Evolutionary conservation across 129 eudicot genomes (phyloP).

Genomic region (Logfia minima): DNA sequence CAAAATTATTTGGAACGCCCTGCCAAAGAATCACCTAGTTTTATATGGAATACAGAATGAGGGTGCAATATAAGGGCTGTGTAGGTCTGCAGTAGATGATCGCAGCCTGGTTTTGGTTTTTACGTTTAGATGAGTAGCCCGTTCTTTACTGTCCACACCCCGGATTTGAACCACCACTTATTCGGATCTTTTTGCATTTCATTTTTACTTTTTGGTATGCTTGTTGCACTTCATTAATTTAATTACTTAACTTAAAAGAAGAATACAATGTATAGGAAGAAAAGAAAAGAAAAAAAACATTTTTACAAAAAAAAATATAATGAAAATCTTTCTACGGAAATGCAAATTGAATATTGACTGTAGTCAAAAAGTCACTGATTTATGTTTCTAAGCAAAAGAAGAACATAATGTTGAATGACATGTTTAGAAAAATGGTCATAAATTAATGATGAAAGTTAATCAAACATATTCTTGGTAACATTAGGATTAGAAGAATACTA

Average conservation of each 20-base stretch:
- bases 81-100: slow-evolving; percentile 8
- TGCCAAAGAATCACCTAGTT: no score
- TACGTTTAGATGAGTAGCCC: not conserved
- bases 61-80: slow-evolving; percentile 11
- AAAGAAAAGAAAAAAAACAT: no score
- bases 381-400: not conserved
- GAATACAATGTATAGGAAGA: no score
- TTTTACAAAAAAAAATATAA: not conserved
- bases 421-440: not conserved
- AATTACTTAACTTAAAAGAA: no score
- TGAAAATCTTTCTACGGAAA: no score
- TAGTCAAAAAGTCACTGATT: not conserved
- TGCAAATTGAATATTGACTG: not conserved
- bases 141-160: slow-evolving; percentile 28
- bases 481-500: no score
- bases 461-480: not conserved
- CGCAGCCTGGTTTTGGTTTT: slow-evolving; percentile 4
- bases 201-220: not conserved
- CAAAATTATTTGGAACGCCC: no score
- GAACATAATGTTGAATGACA: not conserved
- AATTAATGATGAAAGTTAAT: not conserved
- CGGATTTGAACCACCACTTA: slow-evolving; percentile 24
- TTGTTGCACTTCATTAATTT: no score
- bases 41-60: not conserved
- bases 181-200: slow-evolving; percentile 4